Conservation (phyloP, 1,284 basidiomycete species). For the Boletellus deceptivus region DNA sequence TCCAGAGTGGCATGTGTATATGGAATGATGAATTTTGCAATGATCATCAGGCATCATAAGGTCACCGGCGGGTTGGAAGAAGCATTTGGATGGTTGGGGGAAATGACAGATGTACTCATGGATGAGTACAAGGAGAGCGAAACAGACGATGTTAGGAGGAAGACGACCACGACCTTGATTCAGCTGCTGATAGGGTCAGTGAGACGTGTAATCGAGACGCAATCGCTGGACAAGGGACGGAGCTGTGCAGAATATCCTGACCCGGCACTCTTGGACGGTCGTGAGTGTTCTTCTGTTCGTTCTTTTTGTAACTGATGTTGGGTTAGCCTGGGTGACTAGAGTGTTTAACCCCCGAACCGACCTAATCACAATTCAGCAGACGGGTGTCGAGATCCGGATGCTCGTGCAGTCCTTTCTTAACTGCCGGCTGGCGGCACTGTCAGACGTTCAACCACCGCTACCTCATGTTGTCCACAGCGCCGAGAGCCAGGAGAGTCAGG, state of each 20-base stretch:
- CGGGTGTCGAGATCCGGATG: slow-evolving; percentile 29
- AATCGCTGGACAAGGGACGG: slow-evolving; percentile 39
- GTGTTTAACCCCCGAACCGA: slow-evolving; percentile 50
- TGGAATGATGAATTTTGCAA: slow-evolving; percentile 74
- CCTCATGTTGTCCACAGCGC: slow-evolving; percentile 21
- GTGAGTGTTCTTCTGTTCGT: slow-evolving; percentile 40
- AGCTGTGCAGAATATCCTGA: slow-evolving; percentile 58
- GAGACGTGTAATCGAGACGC: slow-evolving; percentile 57
- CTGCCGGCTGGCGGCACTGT: slow-evolving; percentile 52
- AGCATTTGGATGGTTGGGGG: slow-evolving; percentile 66
- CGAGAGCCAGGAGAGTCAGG: slow-evolving; percentile 74
- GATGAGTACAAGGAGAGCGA: slow-evolving; percentile 49
- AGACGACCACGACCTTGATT: slow-evolving; percentile 34
- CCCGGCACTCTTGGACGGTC: slow-evolving; percentile 54
- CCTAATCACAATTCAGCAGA: slow-evolving; percentile 34
- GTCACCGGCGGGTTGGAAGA: slow-evolving; percentile 49
- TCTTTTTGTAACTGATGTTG: slow-evolving; percentile 9
- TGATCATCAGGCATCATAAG: slow-evolving; percentile 61
- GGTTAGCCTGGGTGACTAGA: slow-evolving; percentile 59
- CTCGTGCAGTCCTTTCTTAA: slow-evolving; percentile 66
- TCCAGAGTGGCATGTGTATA: slow-evolving; percentile 75
- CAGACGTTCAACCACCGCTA: slow-evolving; percentile 42
- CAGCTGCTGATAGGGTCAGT: slow-evolving; percentile 62
- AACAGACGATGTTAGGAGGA: slow-evolving; percentile 10
- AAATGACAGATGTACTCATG: slow-evolving; percentile 59